Conservation (phyloP, 192 early-diverging fungal species). For the Coemansia sp. region DNA sequence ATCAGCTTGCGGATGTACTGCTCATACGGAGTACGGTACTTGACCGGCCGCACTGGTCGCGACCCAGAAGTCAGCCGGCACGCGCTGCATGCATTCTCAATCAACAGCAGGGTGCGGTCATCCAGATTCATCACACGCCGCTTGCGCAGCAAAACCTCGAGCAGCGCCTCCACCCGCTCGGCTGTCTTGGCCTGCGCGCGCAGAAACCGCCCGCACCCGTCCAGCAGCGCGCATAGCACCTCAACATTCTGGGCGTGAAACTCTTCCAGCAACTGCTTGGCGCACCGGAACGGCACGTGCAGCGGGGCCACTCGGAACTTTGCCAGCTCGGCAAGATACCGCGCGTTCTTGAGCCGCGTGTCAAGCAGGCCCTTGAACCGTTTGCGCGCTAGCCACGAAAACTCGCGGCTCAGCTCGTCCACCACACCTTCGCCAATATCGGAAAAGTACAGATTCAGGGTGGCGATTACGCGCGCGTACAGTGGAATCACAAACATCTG, state of each 20-base stretch:
- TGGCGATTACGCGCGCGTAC: slow-evolving; percentile 86
- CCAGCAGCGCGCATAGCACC: slow-evolving; percentile 73
- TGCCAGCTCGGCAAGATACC: slow-evolving; percentile 85
- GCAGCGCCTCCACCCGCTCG: slow-evolving; percentile 61
- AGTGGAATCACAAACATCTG: slow-evolving; percentile 85
- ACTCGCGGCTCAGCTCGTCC: slow-evolving; percentile 48
- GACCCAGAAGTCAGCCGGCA: slow-evolving; percentile 81
- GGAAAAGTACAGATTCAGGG: slow-evolving; percentile 78
- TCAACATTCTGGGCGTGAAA: slow-evolving; percentile 82
- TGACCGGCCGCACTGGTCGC: slow-evolving; percentile 52
- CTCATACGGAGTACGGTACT: slow-evolving; percentile 78
- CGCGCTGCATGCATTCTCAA: slow-evolving; percentile 91
- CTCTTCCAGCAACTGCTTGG: slow-evolving; percentile 83
- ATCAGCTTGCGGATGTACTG: slow-evolving; percentile 84
- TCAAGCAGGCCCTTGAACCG: slow-evolving; percentile 51
- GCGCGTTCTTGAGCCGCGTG: slow-evolving; percentile 59
- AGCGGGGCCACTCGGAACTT: slow-evolving; percentile 87
- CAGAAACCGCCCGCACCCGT: slow-evolving; percentile 86
- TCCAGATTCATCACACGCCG: slow-evolving; percentile 82
- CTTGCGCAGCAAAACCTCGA: slow-evolving; percentile 88
- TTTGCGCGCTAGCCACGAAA: slow-evolving; percentile 68
- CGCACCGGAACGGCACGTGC: slow-evolving; percentile 77
- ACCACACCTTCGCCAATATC: slow-evolving; percentile 76
- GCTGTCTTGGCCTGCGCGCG: slow-evolving; percentile 72
- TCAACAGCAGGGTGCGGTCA: slow-evolving; percentile 74